Percentiles rank a stretch among this genome's conserved stretches.
Conservation (phyloP, 345 rosid species). For the Murraya koenigii region DNA sequence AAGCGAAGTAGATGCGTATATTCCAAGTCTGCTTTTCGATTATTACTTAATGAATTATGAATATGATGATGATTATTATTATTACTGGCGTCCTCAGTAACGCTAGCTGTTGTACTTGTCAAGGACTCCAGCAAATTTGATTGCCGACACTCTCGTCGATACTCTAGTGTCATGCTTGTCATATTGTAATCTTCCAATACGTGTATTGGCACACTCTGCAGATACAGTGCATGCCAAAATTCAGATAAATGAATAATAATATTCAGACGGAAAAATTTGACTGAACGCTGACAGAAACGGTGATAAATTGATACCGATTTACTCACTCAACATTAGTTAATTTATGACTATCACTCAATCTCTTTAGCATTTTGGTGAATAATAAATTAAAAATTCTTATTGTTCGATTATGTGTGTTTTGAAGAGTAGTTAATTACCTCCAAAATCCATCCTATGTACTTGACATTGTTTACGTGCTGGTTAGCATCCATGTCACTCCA, state of each 20-base stretch:
- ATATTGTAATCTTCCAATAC: constrained; percentile 50
- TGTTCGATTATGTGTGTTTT: too few relatives aligned
- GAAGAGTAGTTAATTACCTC: constrained; percentile 35
- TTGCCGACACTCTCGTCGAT: constrained; percentile 58
- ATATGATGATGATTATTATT: not conserved
- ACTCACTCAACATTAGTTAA: too few relatives aligned
- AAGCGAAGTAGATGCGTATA: constrained; percentile 48
- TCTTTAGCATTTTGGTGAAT: too few relatives aligned
- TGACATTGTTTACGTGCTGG: constrained; percentile 75
- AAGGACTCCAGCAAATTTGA: constrained; percentile 55
- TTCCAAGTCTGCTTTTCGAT: constrained; percentile 35
- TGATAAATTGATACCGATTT: too few relatives aligned
- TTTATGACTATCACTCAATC: too few relatives aligned
- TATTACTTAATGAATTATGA: constrained; percentile 14
- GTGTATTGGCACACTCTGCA: constrained; percentile 57
- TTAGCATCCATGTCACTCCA: constrained; percentile 75
- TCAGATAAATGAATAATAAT: too few relatives aligned
- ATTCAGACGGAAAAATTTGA: too few relatives aligned
- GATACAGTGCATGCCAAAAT: not conserved
- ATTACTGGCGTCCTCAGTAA: constrained; percentile 15
- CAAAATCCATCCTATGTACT: constrained; percentile 70
- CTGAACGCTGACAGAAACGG: too few relatives aligned
- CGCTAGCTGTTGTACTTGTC: constrained; percentile 30
- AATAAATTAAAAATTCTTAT: too few relatives aligned
- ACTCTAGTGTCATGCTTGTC: constrained; percentile 52